Evolutionary conservation across 2,329 filamentous ascomycete species (phyloP), one percentile per base, ranked within the genome.

Genomic region (Penicillium capsulatum): DNA sequence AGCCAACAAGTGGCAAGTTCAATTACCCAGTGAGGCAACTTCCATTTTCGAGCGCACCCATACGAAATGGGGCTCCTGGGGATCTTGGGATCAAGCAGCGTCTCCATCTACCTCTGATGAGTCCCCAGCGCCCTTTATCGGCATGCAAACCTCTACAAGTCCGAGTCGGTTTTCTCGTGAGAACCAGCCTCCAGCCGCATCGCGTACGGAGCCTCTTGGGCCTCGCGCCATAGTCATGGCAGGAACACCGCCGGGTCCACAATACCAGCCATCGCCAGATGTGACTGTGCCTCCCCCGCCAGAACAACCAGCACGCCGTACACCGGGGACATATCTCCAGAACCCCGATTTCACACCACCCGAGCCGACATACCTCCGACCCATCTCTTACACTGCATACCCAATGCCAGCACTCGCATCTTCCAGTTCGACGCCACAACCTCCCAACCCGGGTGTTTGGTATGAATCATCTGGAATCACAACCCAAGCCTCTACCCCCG

Each of bases 1-100:
- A 9, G 84, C 84, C 1, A 79, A 81, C n/a, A 92, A 92, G 56
- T 97, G 92, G 90, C 83, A 83, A 13, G 83, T 95, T 30, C 81
- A 88, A 40, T 66, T 97, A 7, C 91, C 92, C 0, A 83, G 87
- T 43, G 91, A 97, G 64, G 91, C 90, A 0, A 74, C 78, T 0
- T 68, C 75, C 2, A 80, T 94, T 2, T 75, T 97, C n/a, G 73
- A 80, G 34, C 79, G 88, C 24, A 84, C 87, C 2, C 86, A 94
- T 57, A 73, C 79, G 31, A 91, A 84, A 65, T 95, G 86, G 64
- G 88, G 87, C 1, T 77, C 76, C 2, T 89, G 83, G 76, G 64
- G 65, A 8, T 59, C 62, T 2, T 67, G 76, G 37, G 74, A 64
- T 47, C 57, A 59, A 50, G 47, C 57, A 14, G 37, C 57, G 40